Evolutionary conservation across 2,329 filamentous ascomycete species (phyloP).

Genomic region (Clarireedia sp.): DNA sequence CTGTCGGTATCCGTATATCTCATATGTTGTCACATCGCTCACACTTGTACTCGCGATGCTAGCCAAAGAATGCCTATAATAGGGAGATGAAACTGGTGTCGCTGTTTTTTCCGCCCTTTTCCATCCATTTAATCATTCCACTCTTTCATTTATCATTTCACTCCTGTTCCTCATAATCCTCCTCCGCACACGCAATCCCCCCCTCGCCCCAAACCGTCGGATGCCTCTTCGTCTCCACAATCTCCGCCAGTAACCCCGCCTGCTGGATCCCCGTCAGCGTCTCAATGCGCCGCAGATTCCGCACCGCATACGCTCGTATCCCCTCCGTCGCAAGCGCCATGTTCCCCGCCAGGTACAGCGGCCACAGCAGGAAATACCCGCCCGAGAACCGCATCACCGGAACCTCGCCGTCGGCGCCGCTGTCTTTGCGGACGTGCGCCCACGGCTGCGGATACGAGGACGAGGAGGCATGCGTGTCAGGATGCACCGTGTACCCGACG

Average conservation of each 20-base stretch:
- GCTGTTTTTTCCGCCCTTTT: background rate
- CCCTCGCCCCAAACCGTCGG: constrained; percentile 9
- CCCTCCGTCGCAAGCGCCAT: constrained; percentile 13
- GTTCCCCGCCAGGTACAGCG: constrained; percentile 22
- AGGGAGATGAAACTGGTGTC: background rate
- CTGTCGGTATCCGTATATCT: too few relatives aligned
- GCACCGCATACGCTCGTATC: constrained; percentile 16
- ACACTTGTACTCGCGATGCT: too few relatives aligned
- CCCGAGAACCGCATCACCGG: constrained; percentile 12
- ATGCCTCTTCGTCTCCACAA: constrained; percentile 6
- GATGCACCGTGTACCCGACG: background rate
- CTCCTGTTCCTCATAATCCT: background rate
- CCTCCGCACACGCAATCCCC: background rate
- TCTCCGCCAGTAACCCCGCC: constrained; percentile 18
- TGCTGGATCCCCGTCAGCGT: constrained; percentile 21
- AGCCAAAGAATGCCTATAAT: background rate
- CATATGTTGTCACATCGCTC: too few relatives aligned
- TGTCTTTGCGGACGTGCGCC: background rate
- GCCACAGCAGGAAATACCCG: constrained; percentile 25
- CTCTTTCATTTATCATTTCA: background rate
- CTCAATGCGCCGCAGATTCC: constrained; percentile 19
- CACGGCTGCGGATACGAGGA: background rate
- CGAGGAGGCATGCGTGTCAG: background rate
- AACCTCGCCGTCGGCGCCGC: background rate
- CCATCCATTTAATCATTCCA: background rate